Evolutionary conservation across 306 rosid species (phyloP).

Genomic region (Psophocarpus tetragonolobus): DNA sequence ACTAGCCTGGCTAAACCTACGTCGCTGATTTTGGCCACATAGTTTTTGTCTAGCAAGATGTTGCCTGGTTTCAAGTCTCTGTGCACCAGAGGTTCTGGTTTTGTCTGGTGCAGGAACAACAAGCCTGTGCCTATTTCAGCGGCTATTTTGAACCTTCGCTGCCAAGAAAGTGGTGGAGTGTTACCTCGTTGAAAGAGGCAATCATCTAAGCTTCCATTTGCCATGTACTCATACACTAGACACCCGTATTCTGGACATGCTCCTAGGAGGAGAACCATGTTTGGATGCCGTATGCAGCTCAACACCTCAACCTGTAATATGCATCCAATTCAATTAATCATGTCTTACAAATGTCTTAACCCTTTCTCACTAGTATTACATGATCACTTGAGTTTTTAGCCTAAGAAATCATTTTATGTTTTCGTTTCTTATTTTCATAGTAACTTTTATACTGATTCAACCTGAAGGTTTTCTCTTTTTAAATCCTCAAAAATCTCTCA

Average conservation of each 20-base stretch:
- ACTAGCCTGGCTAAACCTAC: constrained; percentile 93
- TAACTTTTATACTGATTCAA: too few relatives aligned
- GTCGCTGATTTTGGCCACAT: constrained; percentile 81
- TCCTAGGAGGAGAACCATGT: constrained; percentile 97
- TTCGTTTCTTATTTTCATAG: too few relatives aligned
- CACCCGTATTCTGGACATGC: constrained; percentile 98
- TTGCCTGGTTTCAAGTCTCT: constrained; percentile 95
- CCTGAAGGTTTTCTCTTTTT: too few relatives aligned
- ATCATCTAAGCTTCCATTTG: constrained; percentile 88
- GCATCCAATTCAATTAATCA: constrained; percentile 14
- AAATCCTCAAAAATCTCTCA: too few relatives aligned
- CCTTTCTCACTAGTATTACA: background rate
- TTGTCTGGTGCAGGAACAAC: constrained; percentile 91
- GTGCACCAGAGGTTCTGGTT: constrained; percentile 95
- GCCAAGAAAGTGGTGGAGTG: constrained; percentile 76
- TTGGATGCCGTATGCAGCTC: constrained; percentile 91
- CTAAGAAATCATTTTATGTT: too few relatives aligned
- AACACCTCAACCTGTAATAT: constrained; percentile 76
- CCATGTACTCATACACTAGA: constrained; percentile 89
- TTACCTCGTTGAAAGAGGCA: constrained; percentile 63
- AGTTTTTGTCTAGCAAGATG: constrained; percentile 80
- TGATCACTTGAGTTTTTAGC: background rate
- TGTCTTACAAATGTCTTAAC: background rate
- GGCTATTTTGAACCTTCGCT: constrained; percentile 75
- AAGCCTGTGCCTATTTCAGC: constrained; percentile 87